Conservation (phyloP, 495 filamentous ascomycete genomes). For the Chaetomium cochliodes region DNA sequence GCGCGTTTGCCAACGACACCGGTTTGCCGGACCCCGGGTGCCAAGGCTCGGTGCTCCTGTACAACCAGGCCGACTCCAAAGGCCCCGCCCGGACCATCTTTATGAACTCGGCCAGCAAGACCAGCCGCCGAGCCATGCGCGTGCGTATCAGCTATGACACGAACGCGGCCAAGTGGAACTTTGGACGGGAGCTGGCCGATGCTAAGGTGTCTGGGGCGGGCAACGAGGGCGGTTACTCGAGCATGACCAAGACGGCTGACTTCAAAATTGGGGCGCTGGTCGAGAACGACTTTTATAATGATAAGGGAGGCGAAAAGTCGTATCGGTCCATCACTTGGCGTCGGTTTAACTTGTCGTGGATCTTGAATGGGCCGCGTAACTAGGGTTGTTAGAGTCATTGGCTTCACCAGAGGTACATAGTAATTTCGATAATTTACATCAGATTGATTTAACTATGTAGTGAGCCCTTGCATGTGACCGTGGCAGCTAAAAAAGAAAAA, state of each 20-base stretch:
- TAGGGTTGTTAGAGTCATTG: not conserved
- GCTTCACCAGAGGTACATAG: too few species aligned
- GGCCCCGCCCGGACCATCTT: constrained; percentile 4
- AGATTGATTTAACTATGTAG: too few species aligned
- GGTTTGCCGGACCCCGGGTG: not conserved
- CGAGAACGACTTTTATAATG: constrained; percentile 5
- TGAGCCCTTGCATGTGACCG: too few species aligned
- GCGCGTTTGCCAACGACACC: not conserved
- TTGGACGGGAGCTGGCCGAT: constrained; percentile 1
- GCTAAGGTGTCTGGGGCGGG: not conserved
- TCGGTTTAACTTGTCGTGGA: constrained; percentile 3
- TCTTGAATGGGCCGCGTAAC: constrained; percentile 1
- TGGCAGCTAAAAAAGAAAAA: too few species aligned
- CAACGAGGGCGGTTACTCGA: constrained; percentile 6
- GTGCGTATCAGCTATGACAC: constrained; percentile 1
- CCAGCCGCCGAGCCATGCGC: not conserved
- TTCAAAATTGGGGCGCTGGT: constrained; percentile 4
- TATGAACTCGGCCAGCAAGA: constrained; percentile 5
- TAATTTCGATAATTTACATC: too few species aligned
- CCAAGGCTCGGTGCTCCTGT: constrained; percentile 4
- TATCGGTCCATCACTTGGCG: not conserved
- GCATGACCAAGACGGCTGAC: constrained; percentile 6
- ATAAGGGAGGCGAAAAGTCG: not conserved
- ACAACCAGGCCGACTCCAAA: not conserved
- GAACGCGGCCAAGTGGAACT: constrained; percentile 2